These are phyloP conservation scores for Euphorbia peplus DNA, from an alignment of 345 rosid species.

Conservation along the genomic window DNA sequence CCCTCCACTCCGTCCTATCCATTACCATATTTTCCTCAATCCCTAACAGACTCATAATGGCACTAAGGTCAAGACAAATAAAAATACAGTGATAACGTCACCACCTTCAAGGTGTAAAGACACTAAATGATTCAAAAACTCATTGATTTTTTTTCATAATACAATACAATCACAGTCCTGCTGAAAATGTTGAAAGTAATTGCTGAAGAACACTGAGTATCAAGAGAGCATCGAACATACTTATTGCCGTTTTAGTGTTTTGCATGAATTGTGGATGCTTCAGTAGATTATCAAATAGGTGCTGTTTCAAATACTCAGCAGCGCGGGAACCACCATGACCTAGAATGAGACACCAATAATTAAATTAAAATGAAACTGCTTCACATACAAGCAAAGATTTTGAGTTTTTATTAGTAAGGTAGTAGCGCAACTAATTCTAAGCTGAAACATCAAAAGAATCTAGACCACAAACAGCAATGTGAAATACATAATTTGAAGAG, in stretches of 20 bases:
- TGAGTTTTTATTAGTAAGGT: neutral
- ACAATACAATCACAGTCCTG: constrained; percentile 8
- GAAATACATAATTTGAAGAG: neutral
- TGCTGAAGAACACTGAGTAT: neutral
- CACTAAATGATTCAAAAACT: neutral
- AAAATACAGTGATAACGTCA: neutral
- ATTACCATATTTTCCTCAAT: too few species aligned
- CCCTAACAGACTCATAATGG: too few species aligned
- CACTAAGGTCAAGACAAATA: neutral
- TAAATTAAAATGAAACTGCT: neutral
- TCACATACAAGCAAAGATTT: neutral
- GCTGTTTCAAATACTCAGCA: constrained; percentile 88
- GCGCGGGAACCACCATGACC: constrained; percentile 99
- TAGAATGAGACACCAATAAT: constrained; percentile 24
- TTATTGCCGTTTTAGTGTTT: constrained; percentile 80
- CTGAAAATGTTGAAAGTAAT: neutral
- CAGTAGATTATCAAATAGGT: constrained; percentile 86
- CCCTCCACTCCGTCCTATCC: too few species aligned
- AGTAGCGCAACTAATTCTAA: neutral
- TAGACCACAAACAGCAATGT: neutral
- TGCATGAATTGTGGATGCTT: constrained; percentile 77
- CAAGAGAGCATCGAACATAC: constrained; percentile 38
- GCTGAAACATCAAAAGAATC: neutral
- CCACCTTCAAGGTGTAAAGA: neutral
- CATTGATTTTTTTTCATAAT: constrained; percentile 1